These are phyloP conservation scores for Pseudogymnoascus sp. DNA, from an alignment of 2,329 filamentous ascomycete genomes.

Conservation along the genomic window DNA sequence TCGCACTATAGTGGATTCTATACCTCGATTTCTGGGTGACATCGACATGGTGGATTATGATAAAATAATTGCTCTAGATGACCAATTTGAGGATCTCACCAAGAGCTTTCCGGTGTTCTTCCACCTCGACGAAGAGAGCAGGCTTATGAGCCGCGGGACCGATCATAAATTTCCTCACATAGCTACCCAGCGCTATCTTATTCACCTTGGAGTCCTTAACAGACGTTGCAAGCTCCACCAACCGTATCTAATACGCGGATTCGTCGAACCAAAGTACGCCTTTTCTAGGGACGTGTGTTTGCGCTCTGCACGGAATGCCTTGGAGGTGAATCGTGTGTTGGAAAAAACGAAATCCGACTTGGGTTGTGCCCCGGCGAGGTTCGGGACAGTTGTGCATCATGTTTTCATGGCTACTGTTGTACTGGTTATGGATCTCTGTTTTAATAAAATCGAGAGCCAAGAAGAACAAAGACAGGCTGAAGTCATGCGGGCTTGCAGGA, in stretches of 20 bases:
- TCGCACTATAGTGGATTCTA: slow-evolving; percentile 31
- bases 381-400: slow-evolving; percentile 28
- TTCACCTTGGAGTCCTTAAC: slow-evolving; percentile 30
- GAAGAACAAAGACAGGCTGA: slow-evolving; percentile 27
- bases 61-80: slow-evolving; percentile 30
- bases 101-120: slow-evolving; percentile 31
- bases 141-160: slow-evolving; percentile 6
- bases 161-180: slow-evolving; percentile 17
- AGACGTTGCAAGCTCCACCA: slow-evolving; percentile 34
- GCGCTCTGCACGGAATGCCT: slow-evolving; percentile 26
- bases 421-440: slow-evolving; percentile 33
- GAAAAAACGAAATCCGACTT: slow-evolving; percentile 24
- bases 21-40: slow-evolving; percentile 22
- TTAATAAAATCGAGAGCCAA: slow-evolving; percentile 26
- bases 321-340: slow-evolving; percentile 21
- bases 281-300: slow-evolving; percentile 32
- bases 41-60: slow-evolving; percentile 24
- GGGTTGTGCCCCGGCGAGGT: slow-evolving; percentile 21
- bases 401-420: slow-evolving; percentile 34
- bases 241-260: slow-evolving; percentile 29
- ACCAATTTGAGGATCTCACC: slow-evolving; percentile 27
- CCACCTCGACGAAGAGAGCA: slow-evolving; percentile 19
- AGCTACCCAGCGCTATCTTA: slow-evolving; percentile 30
- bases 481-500: slow-evolving; percentile 27
- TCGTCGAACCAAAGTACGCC: slow-evolving; percentile 26